These are phyloP conservation scores for Penicillium simplicissimum DNA, from an alignment of 495 filamentous ascomycete species.

Conservation along the genomic window DNA sequence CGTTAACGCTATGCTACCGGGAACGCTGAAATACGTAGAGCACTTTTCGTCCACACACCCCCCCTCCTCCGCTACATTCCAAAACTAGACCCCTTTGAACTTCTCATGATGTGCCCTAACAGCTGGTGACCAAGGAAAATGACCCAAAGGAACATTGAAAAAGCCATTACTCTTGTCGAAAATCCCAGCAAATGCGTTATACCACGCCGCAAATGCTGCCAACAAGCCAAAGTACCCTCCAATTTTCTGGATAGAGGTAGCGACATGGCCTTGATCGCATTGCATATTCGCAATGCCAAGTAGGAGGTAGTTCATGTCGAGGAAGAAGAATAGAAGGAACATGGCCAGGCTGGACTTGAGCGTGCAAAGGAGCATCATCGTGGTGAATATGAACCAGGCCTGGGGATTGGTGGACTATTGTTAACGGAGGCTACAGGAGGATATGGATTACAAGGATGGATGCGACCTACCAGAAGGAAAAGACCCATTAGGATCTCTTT, in stretches of 20 bases:
- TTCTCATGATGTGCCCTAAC: constrained; percentile 16
- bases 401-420: constrained; percentile 15
- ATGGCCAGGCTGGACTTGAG: constrained; percentile 84
- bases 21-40: neutral
- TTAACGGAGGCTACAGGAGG: neutral
- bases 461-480: constrained; percentile 64
- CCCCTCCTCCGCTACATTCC: too few relatives aligned
- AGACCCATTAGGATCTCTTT: constrained; percentile 64
- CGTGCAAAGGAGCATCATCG: constrained; percentile 75
- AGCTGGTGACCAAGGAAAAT: constrained; percentile 75
- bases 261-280: constrained; percentile 36
- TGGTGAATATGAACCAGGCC: constrained; percentile 93
- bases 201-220: constrained; percentile 84
- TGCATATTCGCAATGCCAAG: constrained; percentile 68
- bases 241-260: constrained; percentile 56
- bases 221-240: constrained; percentile 78
- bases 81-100: constrained; percentile 17
- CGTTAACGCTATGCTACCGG: neutral
- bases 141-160: constrained; percentile 79
- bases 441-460: neutral
- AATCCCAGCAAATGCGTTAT: constrained; percentile 85
- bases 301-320: constrained; percentile 72
- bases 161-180: constrained; percentile 73
- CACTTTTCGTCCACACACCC: neutral
- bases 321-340: constrained; percentile 81